Conservation (phyloP, 768 basidiomycete genomes). For the Pholiota conissans region DNA sequence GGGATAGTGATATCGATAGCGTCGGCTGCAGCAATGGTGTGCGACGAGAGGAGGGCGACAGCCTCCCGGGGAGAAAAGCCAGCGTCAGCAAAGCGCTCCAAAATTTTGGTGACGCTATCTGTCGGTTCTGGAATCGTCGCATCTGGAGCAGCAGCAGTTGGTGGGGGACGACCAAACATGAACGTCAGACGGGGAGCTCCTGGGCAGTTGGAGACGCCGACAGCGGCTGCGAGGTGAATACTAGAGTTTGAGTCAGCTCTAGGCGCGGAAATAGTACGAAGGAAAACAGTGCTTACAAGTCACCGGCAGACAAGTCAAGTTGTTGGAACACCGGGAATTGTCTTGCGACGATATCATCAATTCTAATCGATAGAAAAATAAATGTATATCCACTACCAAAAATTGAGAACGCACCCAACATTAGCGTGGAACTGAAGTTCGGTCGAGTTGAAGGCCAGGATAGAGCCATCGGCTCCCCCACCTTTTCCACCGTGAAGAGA, state of each 20-base stretch:
- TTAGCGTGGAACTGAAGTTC: conserved; percentile 22
- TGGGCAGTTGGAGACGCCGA: conserved; percentile 33
- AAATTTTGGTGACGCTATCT: conserved; percentile 22
- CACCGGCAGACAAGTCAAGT: conserved; percentile 13
- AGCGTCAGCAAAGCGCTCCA: conserved; percentile 25
- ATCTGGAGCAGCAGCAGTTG: conserved; percentile 21
- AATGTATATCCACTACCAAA: neutral
- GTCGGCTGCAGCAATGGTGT: conserved; percentile 25
- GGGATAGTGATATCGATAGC: conserved; percentile 24
- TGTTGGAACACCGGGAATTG: conserved; percentile 19
- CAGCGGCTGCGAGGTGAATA: conserved; percentile 21
- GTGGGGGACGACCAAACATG: conserved; percentile 27
- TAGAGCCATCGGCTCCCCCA: conserved; percentile 30
- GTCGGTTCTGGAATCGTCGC: conserved; percentile 21
- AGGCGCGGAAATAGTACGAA: neutral
- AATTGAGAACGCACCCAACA: conserved; percentile 12
- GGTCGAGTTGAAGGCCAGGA: conserved; percentile 24
- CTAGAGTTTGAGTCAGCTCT: neutral
- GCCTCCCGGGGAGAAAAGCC: conserved; percentile 24
- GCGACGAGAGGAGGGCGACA: conserved; percentile 23
- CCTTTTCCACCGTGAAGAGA: conserved; percentile 22
- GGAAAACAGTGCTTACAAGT: conserved; percentile 17
- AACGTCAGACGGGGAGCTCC: conserved; percentile 33
- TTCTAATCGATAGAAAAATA: conserved; percentile 9
- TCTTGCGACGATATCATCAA: conserved; percentile 17